Percentiles rank a stretch among this genome's conserved stretches.
Conservation (phyloP, 2,329 filamentous ascomycete species). For the Cercospora zeina region DNA sequence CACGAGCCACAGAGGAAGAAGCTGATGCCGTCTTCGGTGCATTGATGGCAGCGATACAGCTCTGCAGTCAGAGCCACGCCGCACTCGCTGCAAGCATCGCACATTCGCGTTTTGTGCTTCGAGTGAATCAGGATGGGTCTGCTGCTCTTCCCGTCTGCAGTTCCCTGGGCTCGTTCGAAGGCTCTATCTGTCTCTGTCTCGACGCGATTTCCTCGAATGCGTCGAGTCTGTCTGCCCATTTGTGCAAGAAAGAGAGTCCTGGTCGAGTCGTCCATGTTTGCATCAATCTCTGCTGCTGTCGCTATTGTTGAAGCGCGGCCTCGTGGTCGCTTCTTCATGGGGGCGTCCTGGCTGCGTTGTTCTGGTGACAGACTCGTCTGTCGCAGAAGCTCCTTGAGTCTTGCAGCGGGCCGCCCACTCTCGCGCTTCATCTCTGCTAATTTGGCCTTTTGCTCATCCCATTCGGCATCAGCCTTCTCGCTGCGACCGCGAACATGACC, state of each 20-base stretch:
- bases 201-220: slow-evolving; percentile 4
- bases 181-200: slow-evolving; percentile 9
- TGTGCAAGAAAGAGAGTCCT: slow-evolving; percentile 12
- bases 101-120: neutral
- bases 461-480: slow-evolving; percentile 1
- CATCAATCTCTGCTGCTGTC: slow-evolving; percentile 3
- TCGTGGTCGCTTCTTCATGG: neutral
- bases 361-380: slow-evolving; percentile 16
- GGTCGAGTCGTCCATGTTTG: neutral
- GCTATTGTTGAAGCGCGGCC: neutral
- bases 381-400: neutral
- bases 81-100: slow-evolving; percentile 3
- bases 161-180: neutral
- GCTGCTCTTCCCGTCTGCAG: neutral
- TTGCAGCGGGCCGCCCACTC: neutral
- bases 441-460: slow-evolving; percentile 9
- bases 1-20: slow-evolving; percentile 5
- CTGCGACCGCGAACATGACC: slow-evolving; percentile 19
- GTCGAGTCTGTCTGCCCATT: slow-evolving; percentile 8
- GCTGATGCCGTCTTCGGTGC: neutral
- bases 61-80: neutral
- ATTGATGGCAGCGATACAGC: neutral
- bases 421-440: neutral
- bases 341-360: neutral
- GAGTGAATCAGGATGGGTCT: neutral